Conservation (phyloP, 192 early-diverging fungal species). For the Coemansia sp. region DNA sequence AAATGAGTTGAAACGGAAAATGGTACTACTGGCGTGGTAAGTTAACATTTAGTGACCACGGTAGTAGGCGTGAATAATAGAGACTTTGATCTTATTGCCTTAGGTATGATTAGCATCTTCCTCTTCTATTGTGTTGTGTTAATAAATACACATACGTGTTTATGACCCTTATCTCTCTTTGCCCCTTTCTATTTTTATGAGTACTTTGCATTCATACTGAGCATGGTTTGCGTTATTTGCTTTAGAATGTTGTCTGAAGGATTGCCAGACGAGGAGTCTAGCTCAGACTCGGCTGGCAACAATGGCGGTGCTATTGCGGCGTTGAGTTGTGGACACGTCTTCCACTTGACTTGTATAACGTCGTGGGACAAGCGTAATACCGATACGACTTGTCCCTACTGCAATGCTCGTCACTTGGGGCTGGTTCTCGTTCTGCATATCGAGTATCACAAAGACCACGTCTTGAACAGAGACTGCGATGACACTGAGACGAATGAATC, state of each 20-base stretch:
- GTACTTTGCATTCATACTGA: not conserved
- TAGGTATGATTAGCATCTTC: not conserved
- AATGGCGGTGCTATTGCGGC: not conserved
- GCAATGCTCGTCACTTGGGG: not conserved
- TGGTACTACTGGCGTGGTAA: not conserved
- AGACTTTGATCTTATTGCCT: not conserved
- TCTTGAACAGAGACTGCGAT: not conserved
- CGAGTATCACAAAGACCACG: not conserved
- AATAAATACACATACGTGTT: too few relatives aligned
- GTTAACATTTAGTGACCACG: not conserved
- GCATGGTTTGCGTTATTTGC: slow-evolving; percentile 21
- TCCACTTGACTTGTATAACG: not conserved
- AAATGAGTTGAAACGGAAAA: too few relatives aligned
- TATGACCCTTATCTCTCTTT: not conserved
- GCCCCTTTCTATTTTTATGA: not conserved
- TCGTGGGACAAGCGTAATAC: not conserved
- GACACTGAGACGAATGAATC: not conserved
- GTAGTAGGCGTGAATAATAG: not conserved
- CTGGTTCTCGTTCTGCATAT: not conserved
- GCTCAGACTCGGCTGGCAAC: not conserved
- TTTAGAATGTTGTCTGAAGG: not conserved
- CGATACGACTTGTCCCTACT: not conserved
- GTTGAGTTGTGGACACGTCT: not conserved
- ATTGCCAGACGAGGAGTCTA: not conserved
- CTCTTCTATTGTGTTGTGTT: too few relatives aligned